Evolutionary conservation across 2,329 filamentous ascomycete species (phyloP), one percentile per base, ranked within the genome.

Genomic region (Fusarium denticulatum): DNA sequence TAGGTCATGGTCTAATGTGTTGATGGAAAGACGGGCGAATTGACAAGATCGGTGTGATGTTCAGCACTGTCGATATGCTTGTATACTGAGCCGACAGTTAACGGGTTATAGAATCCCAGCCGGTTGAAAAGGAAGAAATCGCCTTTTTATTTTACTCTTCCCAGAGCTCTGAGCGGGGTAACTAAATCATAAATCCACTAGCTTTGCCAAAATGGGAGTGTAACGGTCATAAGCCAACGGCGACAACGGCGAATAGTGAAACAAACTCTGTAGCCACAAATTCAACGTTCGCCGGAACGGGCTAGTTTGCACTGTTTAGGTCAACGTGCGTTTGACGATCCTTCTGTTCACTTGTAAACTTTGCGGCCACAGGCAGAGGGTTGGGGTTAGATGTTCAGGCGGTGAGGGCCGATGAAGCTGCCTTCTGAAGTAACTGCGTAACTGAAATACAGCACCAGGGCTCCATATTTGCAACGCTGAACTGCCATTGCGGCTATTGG

Each of bases 101-200:
- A 50, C 16, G 1, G n/a, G 6, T 11, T 5, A 24, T 3, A 4
- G 4, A 50, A 7, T 34, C 7, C 12, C 30, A 7, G n/a, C 30
- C 30, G 7, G 4, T 24, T 11, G 0, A 11, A 34, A 20, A 15
- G 16, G 16, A 0, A 50, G 16, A 24, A 24, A 10, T 4, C 13
- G 12, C 12, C n/a, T 50, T 50, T 15, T 50, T 24, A 50, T 50
- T 2, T 4, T 4, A 20, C n/a, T 20, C n/a, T 20, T 24, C n/a
- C 3, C 12, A 20, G 16, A 24, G 6, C 3, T 20, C 30, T 11
- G 9, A 50, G 47, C 30, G 47, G 47, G 30, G 47, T 50, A 34
- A 1, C n/a, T 6, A 15, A 34, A 34, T 12, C 5, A 8, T 10
- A 34, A 34, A 11, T 20, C 3, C 12, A 50, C n/a, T 7, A 20